phyloP scores from a whole-genome alignment of 192 early-diverging fungal genomes.

The Umbelopsis sp. region DNA sequence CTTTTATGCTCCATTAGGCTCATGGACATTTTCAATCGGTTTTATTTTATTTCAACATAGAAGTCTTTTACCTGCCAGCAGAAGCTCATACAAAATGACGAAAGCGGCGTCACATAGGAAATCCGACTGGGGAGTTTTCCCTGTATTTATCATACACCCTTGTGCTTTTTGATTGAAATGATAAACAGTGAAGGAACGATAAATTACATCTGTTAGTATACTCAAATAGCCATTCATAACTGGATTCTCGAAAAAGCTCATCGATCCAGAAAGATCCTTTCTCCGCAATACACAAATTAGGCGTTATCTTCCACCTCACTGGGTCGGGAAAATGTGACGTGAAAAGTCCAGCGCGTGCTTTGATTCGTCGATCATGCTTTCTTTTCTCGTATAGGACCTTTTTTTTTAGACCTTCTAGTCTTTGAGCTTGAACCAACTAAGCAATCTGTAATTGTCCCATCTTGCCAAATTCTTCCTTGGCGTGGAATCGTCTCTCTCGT shows the following conservation, averaged over 20 bases:
- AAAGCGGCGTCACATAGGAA: slow-evolving; percentile 5
- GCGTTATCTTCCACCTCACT: slow-evolving; percentile 11
- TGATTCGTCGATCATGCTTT: slow-evolving; percentile 16
- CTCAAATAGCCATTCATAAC: too few species aligned
- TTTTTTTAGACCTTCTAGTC: slow-evolving; percentile 16
- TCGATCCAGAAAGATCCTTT: slow-evolving; percentile 6
- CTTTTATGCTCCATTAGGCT: too few species aligned
- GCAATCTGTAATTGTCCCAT: slow-evolving; percentile 16
- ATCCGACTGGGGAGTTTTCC: background rate
- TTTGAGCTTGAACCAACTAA: slow-evolving; percentile 17
- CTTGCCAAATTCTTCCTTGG: slow-evolving; percentile 7
- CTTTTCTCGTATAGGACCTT: slow-evolving; percentile 20
- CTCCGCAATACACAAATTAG: slow-evolving; percentile 19
- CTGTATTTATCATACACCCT: background rate
- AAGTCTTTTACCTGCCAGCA: too few species aligned
- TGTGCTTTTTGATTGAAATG: background rate
- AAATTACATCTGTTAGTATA: background rate
- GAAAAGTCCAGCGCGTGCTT: slow-evolving; percentile 14
- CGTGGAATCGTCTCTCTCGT: slow-evolving; percentile 20
- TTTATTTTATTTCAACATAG: background rate
- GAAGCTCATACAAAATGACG: background rate
- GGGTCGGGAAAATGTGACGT: slow-evolving; percentile 11
- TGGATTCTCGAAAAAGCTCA: background rate
- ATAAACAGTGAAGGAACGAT: background rate
- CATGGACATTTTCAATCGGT: background rate